phyloP scores from a whole-genome alignment of 2,329 filamentous ascomycete genomes.

The Byssothecium circinans region DNA sequence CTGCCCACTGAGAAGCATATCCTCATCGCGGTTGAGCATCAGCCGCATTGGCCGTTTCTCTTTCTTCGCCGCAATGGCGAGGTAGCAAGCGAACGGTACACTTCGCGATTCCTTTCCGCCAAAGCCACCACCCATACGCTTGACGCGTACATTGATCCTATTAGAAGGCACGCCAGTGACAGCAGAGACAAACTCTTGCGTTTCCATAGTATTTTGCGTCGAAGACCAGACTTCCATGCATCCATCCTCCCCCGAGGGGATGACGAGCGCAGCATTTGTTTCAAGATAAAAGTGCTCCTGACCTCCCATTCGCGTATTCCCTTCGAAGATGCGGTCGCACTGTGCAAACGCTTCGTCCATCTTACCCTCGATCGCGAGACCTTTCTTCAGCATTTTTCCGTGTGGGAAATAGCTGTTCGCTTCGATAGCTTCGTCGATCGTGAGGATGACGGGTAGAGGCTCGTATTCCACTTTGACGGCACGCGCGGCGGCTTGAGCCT shows the following conservation, averaged over 20 bases:
- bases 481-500: slow-evolving; percentile 76
- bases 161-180: slow-evolving; percentile 82
- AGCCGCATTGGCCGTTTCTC: slow-evolving; percentile 78
- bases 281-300: slow-evolving; percentile 98
- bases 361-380: slow-evolving; percentile 55
- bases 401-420: slow-evolving; percentile 83
- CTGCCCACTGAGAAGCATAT: slow-evolving; percentile 88
- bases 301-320: slow-evolving; percentile 81
- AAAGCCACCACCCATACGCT: slow-evolving; percentile 88
- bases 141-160: slow-evolving; percentile 85
- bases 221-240: slow-evolving; percentile 80
- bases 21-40: slow-evolving; percentile 94
- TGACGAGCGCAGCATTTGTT: slow-evolving; percentile 79
- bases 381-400: slow-evolving; percentile 76
- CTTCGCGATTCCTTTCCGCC: slow-evolving; percentile 91
- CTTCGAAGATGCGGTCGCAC: slow-evolving; percentile 81
- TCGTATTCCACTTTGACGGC: slow-evolving; percentile 88
- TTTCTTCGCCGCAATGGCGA: slow-evolving; percentile 84
- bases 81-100: slow-evolving; percentile 77
- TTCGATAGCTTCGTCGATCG: slow-evolving; percentile 92
- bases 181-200: slow-evolving; percentile 69
- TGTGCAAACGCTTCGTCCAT: slow-evolving; percentile 72
- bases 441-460: slow-evolving; percentile 80
- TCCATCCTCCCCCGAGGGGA: slow-evolving; percentile 87
- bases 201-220: slow-evolving; percentile 45